These are phyloP conservation scores for Corymbia calophylla DNA, from an alignment of 441 rosid species.

Conservation along the genomic window DNA sequence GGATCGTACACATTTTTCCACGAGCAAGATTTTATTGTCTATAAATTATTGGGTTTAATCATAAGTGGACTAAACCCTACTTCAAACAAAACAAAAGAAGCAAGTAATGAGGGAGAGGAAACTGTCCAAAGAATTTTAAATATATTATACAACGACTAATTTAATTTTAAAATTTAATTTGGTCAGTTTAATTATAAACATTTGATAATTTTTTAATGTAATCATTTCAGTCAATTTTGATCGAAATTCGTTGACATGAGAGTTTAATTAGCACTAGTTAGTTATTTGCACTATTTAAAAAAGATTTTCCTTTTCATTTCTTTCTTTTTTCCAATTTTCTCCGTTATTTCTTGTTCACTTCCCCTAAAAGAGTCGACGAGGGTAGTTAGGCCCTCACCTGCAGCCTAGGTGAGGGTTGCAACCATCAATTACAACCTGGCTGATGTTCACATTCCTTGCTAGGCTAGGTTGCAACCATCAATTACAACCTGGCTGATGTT, in stretches of 20 bases:
- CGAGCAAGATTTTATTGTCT: no score
- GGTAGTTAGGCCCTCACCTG: no score
- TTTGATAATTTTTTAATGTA: not conserved
- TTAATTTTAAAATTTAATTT: rapidly evolving
- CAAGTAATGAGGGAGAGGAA: not conserved
- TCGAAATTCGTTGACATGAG: no score
- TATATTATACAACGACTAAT: not conserved
- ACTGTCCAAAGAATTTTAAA: not conserved
- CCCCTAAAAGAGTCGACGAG: not conserved
- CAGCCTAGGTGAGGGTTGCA: not conserved
- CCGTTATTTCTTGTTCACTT: not conserved
- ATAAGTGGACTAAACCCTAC: not conserved
- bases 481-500: not conserved
- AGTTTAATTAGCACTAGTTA: not conserved
- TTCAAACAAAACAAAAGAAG: not conserved
- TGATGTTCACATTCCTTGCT: not conserved
- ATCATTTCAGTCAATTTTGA: rapidly evolving
- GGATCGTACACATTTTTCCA: not conserved
- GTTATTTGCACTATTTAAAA: not conserved
- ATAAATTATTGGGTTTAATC: not conserved
- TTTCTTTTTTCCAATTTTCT: rapidly evolving
- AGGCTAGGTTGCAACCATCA: no score
- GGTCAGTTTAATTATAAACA: no score
- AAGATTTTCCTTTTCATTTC: no score
- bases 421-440: not conserved